These are phyloP conservation scores for Fusarium verticillioides DNA, from an alignment of 2,329 filamentous ascomycete species.

Conservation along the genomic window DNA sequence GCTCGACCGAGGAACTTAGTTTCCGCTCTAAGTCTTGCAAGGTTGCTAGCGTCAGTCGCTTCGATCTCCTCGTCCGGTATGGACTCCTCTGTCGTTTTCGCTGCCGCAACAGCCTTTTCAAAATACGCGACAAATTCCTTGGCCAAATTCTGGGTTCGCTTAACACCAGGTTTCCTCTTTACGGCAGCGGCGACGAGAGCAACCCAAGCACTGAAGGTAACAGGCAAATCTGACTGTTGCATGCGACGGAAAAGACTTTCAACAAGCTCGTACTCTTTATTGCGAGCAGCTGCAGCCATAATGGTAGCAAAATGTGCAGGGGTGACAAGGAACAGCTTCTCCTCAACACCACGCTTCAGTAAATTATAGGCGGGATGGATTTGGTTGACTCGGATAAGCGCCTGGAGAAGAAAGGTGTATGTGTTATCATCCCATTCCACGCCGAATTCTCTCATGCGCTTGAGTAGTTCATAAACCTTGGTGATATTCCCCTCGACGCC, in stretches of 20 bases:
- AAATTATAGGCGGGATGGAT: slow-evolving; percentile 62
- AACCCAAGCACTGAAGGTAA: slow-evolving; percentile 57
- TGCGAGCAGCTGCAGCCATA: slow-evolving; percentile 62
- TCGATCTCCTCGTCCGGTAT: neutral
- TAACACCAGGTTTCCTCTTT: slow-evolving; percentile 36
- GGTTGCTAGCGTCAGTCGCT: slow-evolving; percentile 22
- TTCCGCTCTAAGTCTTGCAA: slow-evolving; percentile 39
- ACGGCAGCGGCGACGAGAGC: slow-evolving; percentile 53
- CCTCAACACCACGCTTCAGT: slow-evolving; percentile 56
- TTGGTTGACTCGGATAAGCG: slow-evolving; percentile 61
- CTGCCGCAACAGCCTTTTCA: slow-evolving; percentile 32
- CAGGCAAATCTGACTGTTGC: slow-evolving; percentile 53
- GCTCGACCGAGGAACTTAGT: slow-evolving; percentile 49
- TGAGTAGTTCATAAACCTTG: slow-evolving; percentile 61
- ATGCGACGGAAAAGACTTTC: slow-evolving; percentile 57
- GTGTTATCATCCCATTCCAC: slow-evolving; percentile 63
- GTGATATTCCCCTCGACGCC: slow-evolving; percentile 68
- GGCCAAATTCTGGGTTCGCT: slow-evolving; percentile 40
- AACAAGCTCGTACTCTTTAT: slow-evolving; percentile 56
- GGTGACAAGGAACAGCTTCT: slow-evolving; percentile 58
- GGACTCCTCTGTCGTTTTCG: neutral
- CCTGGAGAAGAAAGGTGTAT: slow-evolving; percentile 61
- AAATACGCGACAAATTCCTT: slow-evolving; percentile 48
- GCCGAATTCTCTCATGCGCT: slow-evolving; percentile 58
- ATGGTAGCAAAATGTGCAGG: slow-evolving; percentile 64